These are phyloP conservation scores for Eutrema heterophyllum DNA, from an alignment of 345 rosid species.

Conservation along the genomic window DNA sequence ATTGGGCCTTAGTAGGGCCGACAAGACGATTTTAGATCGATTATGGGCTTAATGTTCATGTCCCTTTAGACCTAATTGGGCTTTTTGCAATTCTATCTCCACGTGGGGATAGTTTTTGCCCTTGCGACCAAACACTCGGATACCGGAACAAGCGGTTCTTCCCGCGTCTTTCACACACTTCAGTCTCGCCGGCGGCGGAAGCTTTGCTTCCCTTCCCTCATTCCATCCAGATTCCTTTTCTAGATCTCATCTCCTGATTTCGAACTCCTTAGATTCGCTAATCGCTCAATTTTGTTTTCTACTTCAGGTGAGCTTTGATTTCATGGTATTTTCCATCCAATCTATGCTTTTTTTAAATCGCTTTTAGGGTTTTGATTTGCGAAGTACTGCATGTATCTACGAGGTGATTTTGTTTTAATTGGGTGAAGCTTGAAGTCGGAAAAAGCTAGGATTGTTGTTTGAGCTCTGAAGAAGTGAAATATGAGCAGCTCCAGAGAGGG, in stretches of 20 bases:
- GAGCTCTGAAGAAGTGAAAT: slow-evolving; percentile 11
- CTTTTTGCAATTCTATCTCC: background rate
- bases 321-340: background rate
- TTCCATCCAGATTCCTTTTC: background rate
- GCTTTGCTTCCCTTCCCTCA: slow-evolving; percentile 11
- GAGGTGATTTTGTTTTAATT: background rate
- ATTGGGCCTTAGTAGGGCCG: slow-evolving; percentile 4
- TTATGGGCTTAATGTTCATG: background rate
- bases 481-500: slow-evolving; percentile 72
- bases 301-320: slow-evolving; percentile 16
- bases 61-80: background rate
- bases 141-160: slow-evolving; percentile 14
- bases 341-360: background rate
- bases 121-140: slow-evolving; percentile 6
- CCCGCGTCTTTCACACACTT: slow-evolving; percentile 32
- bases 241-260: background rate
- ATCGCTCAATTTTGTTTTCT: background rate
- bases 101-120: background rate
- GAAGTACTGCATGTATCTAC: background rate
- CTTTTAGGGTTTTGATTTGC: slow-evolving; percentile 15
- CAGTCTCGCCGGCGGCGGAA: slow-evolving; percentile 29
- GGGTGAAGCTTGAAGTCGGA: background rate
- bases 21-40: background rate
- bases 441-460: slow-evolving; percentile 7
- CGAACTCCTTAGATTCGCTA: background rate